Evolutionary conservation across 768 basidiomycete species (phyloP), one percentile per base, ranked within the genome.

Genomic region (Nidularia sp.): DNA sequence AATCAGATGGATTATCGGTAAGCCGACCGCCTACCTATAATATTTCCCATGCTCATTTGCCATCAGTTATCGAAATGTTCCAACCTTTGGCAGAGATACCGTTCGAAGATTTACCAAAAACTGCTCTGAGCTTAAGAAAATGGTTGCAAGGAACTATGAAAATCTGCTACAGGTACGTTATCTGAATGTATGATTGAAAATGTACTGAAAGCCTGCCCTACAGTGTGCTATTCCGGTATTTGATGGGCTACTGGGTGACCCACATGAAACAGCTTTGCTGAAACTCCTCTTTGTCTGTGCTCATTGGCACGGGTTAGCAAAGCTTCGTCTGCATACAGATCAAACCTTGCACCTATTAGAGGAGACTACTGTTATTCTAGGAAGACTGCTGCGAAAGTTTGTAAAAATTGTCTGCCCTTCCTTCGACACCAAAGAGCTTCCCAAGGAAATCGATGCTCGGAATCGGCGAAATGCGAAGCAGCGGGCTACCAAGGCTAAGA

Each of bases 91-190:
- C 3, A 43, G 41, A 25, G 54, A 47, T 6, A 60, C 66, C 0
- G 74, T 75, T 8, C 50, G 64, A 0, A 34, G 50, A 1, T 74
- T 75, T 48, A 34, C 55, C 7, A 43, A 48, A 1, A 69, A 71
- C 51, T 56, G 68, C 0, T 64, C 69, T 0, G 65, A 68, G n/a
- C 60, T 70, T 59, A 65, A 66, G 47, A 64, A 71, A 10, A 51
- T 68, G 6, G 66, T 66, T 3, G 73, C 65, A 1, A 54, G 63
- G 0, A 65, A 76, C 47, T 75, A 68, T 46, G 69, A 75, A 49
- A 71, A 75, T 31, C 49, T 74, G 0, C 60, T 76, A 0, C 73
- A 76, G 66, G 74, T 69, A 41, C 15, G 15, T 2, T 15, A 10
- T 41, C 39, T 10, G 10, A 10, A 10, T 10, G 10, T 25, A 10